Percentiles rank a stretch among this genome's conserved stretches.
Conservation (phyloP, 2,329 filamentous ascomycete species). For the Neonectria coccinea region DNA sequence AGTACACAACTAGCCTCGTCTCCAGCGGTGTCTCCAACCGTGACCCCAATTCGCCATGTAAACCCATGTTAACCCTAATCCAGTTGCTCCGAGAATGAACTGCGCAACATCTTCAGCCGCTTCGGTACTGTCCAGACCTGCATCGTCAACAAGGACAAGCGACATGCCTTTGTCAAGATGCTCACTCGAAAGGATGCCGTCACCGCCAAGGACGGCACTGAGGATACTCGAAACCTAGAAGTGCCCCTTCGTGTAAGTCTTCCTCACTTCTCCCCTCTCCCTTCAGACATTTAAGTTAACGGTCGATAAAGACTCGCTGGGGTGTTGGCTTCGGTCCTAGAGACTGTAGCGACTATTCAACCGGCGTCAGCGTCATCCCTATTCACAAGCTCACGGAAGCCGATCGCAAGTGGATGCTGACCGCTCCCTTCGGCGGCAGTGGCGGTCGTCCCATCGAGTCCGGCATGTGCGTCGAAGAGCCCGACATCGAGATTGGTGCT, state of each 20-base stretch:
- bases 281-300: constrained; percentile 40
- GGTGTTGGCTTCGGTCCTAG: constrained; percentile 96
- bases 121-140: constrained; percentile 95
- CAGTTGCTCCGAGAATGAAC: constrained; percentile 82
- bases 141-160: constrained; percentile 98
- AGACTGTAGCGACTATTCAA: constrained; percentile 96
- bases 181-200: constrained; percentile 87
- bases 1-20: constrained; percentile 53
- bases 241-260: constrained; percentile 76
- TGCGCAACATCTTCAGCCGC: constrained; percentile 82
- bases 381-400: constrained; percentile 94
- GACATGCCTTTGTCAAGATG: constrained; percentile 99
- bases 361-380: constrained; percentile 91
- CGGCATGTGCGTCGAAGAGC: constrained; percentile 93
- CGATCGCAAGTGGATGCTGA: constrained; percentile 97
- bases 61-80: constrained; percentile 42
- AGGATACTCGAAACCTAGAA: constrained; percentile 78
- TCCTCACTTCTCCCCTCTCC: not conserved
- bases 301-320: constrained; percentile 81
- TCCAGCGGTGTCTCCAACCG: constrained; percentile 40
- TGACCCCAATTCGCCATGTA: constrained; percentile 18
- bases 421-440: constrained; percentile 91
- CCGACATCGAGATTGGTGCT: constrained; percentile 97
- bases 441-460: constrained; percentile 83
- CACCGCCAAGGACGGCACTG: constrained; percentile 86